Conservation (phyloP, 768 basidiomycete genomes). For the Gelatoporia subvermispora region DNA sequence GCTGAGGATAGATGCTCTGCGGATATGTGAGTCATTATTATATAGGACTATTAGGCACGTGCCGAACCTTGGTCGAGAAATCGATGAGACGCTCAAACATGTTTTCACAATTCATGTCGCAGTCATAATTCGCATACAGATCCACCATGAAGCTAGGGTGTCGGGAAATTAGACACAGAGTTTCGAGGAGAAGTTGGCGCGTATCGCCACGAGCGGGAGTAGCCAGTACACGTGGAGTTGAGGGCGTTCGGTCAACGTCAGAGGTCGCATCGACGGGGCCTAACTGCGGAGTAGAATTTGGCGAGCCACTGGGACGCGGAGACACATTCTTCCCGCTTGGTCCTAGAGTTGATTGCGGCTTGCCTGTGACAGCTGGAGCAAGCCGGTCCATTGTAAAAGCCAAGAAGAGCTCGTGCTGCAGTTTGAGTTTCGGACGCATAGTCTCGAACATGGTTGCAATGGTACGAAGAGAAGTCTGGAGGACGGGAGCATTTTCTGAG, state of each 20-base stretch:
- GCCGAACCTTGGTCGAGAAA: slow-evolving; percentile 75
- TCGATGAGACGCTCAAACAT: slow-evolving; percentile 85
- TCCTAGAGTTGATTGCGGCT: slow-evolving; percentile 10
- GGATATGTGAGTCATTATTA: neutral
- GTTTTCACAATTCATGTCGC: slow-evolving; percentile 95
- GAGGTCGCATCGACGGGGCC: slow-evolving; percentile 29
- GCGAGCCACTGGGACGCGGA: slow-evolving; percentile 23
- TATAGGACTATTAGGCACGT: neutral
- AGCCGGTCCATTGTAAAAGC: slow-evolving; percentile 92
- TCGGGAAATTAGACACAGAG: slow-evolving; percentile 72
- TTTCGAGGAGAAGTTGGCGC: slow-evolving; percentile 86
- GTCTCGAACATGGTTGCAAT: slow-evolving; percentile 87
- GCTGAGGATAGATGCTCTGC: slow-evolving; percentile 77
- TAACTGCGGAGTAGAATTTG: slow-evolving; percentile 38
- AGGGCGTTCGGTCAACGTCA: slow-evolving; percentile 15
- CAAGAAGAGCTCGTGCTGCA: slow-evolving; percentile 93
- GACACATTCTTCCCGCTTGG: slow-evolving; percentile 10
- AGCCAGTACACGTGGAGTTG: slow-evolving; percentile 48
- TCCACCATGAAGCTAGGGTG: slow-evolving; percentile 94
- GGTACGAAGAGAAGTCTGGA: slow-evolving; percentile 77
- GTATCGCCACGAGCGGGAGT: slow-evolving; percentile 83
- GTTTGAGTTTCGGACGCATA: slow-evolving; percentile 79
- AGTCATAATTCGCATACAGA: slow-evolving; percentile 94
- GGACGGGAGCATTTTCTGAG: slow-evolving; percentile 77
- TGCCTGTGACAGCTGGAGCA: slow-evolving; percentile 43